Conservation (phyloP, 1,284 basidiomycete genomes). For the Agroathelia rolfsii region DNA sequence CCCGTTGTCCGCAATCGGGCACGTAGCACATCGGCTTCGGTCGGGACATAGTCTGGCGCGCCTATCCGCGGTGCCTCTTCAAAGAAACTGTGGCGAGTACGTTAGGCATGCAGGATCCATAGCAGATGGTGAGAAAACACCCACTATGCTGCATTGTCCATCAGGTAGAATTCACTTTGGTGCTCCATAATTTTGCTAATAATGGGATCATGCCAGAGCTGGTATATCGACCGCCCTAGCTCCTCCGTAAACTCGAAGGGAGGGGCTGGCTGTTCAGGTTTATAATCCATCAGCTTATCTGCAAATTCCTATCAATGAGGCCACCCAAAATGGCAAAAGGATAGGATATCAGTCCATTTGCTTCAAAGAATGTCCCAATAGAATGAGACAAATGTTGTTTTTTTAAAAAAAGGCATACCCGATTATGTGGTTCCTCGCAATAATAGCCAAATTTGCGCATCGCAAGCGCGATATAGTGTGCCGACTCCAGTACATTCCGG, state of each 20-base stretch:
- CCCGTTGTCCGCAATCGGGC: constrained; percentile 89
- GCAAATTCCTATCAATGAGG: too few relatives aligned
- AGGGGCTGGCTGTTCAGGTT: constrained; percentile 12
- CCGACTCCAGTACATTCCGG: constrained; percentile 81
- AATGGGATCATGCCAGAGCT: constrained; percentile 87
- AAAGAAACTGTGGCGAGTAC: constrained; percentile 62
- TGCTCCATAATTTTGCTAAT: constrained; percentile 77
- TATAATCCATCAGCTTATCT: too few relatives aligned
- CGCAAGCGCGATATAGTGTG: constrained; percentile 83
- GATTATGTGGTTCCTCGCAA: constrained; percentile 68
- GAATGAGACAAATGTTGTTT: too few relatives aligned
- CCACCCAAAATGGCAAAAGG: too few relatives aligned
- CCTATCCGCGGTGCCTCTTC: constrained; percentile 78
- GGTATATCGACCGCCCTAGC: constrained; percentile 70
- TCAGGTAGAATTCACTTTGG: constrained; percentile 85
- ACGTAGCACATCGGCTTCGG: constrained; percentile 82
- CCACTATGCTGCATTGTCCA: constrained; percentile 91
- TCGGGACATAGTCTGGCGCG: constrained; percentile 72
- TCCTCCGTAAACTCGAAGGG: constrained; percentile 45
- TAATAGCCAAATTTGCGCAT: constrained; percentile 86
- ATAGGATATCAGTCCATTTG: too few relatives aligned
- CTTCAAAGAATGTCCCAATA: too few relatives aligned
- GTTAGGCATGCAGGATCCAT: constrained; percentile 3
- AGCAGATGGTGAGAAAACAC: constrained; percentile 21
- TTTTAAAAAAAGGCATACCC: constrained; percentile 30